Conservation (phyloP, 129 eudicot species). For the Centrapalus pauciflorus region DNA sequence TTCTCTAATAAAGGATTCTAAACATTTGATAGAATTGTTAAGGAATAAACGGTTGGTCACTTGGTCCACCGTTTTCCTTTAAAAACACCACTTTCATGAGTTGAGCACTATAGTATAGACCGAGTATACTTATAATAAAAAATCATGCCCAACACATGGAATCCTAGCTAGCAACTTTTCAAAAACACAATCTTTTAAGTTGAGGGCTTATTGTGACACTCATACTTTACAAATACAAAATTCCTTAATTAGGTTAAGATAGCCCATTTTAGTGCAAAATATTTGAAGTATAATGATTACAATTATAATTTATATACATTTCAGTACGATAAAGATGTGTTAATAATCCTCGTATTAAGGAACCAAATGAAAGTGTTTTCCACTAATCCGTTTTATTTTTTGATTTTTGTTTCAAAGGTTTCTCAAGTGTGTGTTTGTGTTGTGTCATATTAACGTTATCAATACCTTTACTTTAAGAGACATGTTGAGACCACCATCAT, state of each 20-base stretch:
- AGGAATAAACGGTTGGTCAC: constrained; percentile 20
- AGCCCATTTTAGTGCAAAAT: too few species aligned
- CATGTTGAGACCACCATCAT: constrained; percentile 56
- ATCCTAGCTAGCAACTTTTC: constrained; percentile 41
- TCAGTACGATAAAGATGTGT: not conserved
- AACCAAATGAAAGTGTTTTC: constrained; percentile 40
- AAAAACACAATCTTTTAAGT: too few species aligned
- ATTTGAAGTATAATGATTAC: not conserved
- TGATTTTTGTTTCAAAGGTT: too few species aligned
- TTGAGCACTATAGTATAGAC: constrained; percentile 7
- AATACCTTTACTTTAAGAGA: constrained; percentile 47
- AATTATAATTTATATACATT: not conserved
- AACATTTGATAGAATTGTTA: not conserved
- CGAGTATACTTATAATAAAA: too few species aligned
- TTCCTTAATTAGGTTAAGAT: too few species aligned
- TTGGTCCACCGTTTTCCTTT: constrained; percentile 14
- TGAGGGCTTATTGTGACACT: too few species aligned
- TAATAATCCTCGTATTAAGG: constrained; percentile 39
- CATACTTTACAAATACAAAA: not conserved
- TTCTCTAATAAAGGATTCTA: not conserved
- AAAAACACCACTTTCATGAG: constrained; percentile 21
- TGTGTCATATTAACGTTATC: constrained; percentile 33
- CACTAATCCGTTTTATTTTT: constrained; percentile 45
- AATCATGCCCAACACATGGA: constrained; percentile 31
- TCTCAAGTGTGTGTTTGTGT: constrained; percentile 28